Conservation (phyloP, 169 alveolate species). For the Plasmodium relictum region DNA sequence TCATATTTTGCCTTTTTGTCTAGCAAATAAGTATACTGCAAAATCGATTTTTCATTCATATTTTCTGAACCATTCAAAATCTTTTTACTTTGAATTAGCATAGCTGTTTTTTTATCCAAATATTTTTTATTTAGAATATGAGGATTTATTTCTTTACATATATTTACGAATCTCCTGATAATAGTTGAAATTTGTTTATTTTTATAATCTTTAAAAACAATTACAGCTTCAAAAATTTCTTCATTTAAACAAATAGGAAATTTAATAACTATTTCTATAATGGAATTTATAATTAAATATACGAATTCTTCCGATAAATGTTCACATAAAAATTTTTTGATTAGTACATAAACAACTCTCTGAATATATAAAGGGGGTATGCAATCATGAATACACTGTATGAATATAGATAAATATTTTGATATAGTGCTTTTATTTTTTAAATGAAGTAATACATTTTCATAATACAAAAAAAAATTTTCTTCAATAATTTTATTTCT, state of each 20-base stretch:
- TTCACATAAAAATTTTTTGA: slow-evolving; percentile 15
- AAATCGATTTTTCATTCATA: slow-evolving; percentile 11
- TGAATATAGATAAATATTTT: slow-evolving; percentile 28
- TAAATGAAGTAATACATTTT: not conserved
- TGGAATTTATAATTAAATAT: slow-evolving; percentile 38
- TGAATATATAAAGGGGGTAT: slow-evolving; percentile 15
- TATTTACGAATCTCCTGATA: slow-evolving; percentile 37
- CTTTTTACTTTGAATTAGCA: slow-evolving; percentile 23
- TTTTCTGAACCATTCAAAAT: not conserved
- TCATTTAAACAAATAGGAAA: slow-evolving; percentile 25
- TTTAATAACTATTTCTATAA: slow-evolving; percentile 25
- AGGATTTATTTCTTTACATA: slow-evolving; percentile 34
- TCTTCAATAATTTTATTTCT: slow-evolving; percentile 52
- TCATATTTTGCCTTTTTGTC: not conserved
- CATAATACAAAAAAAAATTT: slow-evolving; percentile 47
- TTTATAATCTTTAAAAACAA: slow-evolving; percentile 55
- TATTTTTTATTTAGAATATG: slow-evolving; percentile 17
- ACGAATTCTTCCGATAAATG: slow-evolving; percentile 53
- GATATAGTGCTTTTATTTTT: slow-evolving; percentile 25
- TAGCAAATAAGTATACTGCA: slow-evolving; percentile 38
- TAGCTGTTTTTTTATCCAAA: slow-evolving; percentile 54
- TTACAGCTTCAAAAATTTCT: slow-evolving; percentile 39
- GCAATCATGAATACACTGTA: slow-evolving; percentile 43
- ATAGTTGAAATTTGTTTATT: slow-evolving; percentile 25
- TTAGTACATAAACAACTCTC: slow-evolving; percentile 21